Percentiles rank a stretch among this genome's conserved stretches.
phyloP scores from a whole-genome alignment of 2,329 filamentous ascomycete species.

The Fusarium transvaalense region DNA sequence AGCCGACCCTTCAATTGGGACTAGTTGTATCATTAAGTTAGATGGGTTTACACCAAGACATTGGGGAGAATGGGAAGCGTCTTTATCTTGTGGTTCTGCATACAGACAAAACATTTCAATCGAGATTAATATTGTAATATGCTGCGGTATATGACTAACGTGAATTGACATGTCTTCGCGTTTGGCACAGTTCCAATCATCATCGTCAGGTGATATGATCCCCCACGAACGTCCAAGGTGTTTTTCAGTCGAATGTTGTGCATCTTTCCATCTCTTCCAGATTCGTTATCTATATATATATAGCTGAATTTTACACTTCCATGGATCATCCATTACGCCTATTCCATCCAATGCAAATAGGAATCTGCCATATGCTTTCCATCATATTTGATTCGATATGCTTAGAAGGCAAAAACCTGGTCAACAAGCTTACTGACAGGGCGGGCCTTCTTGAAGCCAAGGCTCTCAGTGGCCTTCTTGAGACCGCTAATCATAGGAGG shows the following conservation, averaged over 20 bases:
- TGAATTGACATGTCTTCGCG: constrained; percentile 25
- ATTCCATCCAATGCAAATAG: constrained; percentile 4
- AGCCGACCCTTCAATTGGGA: constrained; percentile 12
- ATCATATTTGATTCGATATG: constrained; percentile 1
- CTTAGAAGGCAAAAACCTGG: constrained; percentile 92
- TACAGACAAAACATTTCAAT: constrained; percentile 1
- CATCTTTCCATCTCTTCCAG: constrained; percentile 18
- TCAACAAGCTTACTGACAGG: constrained; percentile 98
- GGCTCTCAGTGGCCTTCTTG: constrained; percentile 92
- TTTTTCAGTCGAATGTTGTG: constrained; percentile 1
- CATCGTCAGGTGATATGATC: background rate
- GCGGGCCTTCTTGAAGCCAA: constrained; percentile 92
- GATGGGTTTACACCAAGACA: constrained; percentile 32
- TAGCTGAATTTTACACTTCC: constrained; percentile 17
- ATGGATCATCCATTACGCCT: background rate
- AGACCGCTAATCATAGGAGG: constrained; percentile 96
- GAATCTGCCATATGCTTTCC: background rate
- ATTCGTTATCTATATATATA: constrained; percentile 31
- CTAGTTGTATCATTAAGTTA: constrained; percentile 40
- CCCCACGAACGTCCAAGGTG: background rate
- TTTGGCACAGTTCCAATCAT: constrained; percentile 9
- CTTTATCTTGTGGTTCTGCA: constrained; percentile 22
- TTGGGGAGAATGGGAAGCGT: constrained; percentile 41
- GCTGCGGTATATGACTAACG: constrained; percentile 13
- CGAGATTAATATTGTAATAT: constrained; percentile 4